These are phyloP conservation scores for Curvularia sp. DNA, from an alignment of 2,329 filamentous ascomycete species.

Conservation along the genomic window DNA sequence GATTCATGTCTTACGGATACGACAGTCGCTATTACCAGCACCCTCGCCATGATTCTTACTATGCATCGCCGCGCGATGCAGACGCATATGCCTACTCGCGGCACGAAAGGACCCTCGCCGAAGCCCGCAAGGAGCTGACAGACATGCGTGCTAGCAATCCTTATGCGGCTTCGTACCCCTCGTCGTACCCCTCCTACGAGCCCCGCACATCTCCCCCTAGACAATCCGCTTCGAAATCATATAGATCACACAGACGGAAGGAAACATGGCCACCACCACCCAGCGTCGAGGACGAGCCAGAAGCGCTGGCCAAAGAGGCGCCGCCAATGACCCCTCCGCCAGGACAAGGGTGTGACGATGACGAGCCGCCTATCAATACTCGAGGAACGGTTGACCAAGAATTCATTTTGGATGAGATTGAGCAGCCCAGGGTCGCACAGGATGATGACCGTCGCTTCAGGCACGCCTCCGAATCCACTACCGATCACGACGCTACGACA, in stretches of 20 bases:
- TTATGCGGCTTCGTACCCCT: constrained; percentile 36
- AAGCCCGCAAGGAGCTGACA: constrained; percentile 27
- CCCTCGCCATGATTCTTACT: constrained; percentile 37
- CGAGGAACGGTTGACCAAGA: constrained; percentile 73
- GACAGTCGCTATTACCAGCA: constrained; percentile 33
- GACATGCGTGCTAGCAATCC: constrained; percentile 36
- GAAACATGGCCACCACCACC: constrained; percentile 65
- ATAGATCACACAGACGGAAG: constrained; percentile 30
- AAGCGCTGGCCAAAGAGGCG: constrained; percentile 68
- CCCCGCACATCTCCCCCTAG: constrained; percentile 39
- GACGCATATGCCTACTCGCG: constrained; percentile 33
- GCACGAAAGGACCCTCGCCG: constrained; percentile 26
- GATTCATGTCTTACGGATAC: constrained; percentile 39
- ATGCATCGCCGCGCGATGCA: constrained; percentile 34
- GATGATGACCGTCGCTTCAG: constrained; percentile 71
- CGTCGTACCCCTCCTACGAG: constrained; percentile 36
- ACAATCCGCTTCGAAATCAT: constrained; percentile 26
- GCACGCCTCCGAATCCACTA: constrained; percentile 55
- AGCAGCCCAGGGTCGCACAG: constrained; percentile 37
- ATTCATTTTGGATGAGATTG: constrained; percentile 70
- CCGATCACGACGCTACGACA: constrained; percentile 15
- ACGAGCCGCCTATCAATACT: constrained; percentile 66
- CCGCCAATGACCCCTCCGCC: constrained; percentile 44
- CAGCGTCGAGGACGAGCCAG: constrained; percentile 72
- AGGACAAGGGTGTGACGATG: constrained; percentile 44